Evolutionary conservation across 1,284 basidiomycete genomes (phyloP).

Genomic region (Porogramme epimiltina): DNA sequence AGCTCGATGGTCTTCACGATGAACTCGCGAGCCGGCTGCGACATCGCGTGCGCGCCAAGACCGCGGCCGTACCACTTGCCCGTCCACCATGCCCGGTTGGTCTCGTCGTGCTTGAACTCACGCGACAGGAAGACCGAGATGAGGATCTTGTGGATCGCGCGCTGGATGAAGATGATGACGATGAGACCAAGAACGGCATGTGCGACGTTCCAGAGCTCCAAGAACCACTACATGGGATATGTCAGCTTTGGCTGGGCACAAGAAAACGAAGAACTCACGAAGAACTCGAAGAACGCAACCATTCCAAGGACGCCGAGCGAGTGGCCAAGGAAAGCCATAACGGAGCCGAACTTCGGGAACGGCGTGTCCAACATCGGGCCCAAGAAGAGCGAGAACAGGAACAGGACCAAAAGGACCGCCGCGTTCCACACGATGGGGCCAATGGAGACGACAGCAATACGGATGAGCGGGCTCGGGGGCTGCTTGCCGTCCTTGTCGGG

Average conservation of each 20-base stretch:
- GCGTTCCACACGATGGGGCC: slow-evolving; percentile 98
- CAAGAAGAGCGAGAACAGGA: slow-evolving; percentile 90
- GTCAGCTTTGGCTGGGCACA: background rate
- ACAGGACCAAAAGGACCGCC: slow-evolving; percentile 81
- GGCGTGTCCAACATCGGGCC: slow-evolving; percentile 88
- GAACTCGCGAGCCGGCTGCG: slow-evolving; percentile 88
- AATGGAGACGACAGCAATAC: slow-evolving; percentile 90
- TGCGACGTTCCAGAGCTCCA: slow-evolving; percentile 90
- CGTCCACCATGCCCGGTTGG: slow-evolving; percentile 97
- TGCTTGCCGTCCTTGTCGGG: slow-evolving; percentile 64
- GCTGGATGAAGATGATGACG: slow-evolving; percentile 85
- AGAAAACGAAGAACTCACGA: slow-evolving; percentile 52
- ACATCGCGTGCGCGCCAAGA: slow-evolving; percentile 84
- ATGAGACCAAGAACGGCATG: slow-evolving; percentile 92
- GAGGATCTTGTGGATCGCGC: slow-evolving; percentile 88
- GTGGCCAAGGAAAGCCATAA: slow-evolving; percentile 90
- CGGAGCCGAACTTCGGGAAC: slow-evolving; percentile 85
- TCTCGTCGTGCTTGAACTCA: slow-evolving; percentile 98
- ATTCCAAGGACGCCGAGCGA: slow-evolving; percentile 80
- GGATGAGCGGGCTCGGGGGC: slow-evolving; percentile 80
- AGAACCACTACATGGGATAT: slow-evolving; percentile 74
- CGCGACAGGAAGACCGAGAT: slow-evolving; percentile 91
- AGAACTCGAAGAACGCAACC: slow-evolving; percentile 93
- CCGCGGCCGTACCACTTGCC: slow-evolving; percentile 95
- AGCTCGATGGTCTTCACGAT: slow-evolving; percentile 86